Conservation (phyloP, 495 filamentous ascomycete species). For the Apiosordaria backusii region DNA sequence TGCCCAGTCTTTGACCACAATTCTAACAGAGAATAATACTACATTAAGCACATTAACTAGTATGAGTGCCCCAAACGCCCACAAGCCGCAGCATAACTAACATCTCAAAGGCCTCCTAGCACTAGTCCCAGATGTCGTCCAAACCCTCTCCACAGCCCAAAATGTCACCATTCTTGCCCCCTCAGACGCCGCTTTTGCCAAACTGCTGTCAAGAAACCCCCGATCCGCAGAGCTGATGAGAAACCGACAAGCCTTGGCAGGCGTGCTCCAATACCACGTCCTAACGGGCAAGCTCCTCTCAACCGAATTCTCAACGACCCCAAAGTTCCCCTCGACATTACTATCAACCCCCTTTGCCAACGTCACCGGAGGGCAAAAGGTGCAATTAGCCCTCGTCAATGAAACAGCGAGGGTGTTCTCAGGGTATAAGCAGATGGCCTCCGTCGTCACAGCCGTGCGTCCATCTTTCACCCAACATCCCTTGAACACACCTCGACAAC, state of each 20-base stretch:
- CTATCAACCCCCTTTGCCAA: slow-evolving; percentile 45
- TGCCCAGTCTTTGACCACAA: slow-evolving; percentile 33
- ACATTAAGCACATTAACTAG: slow-evolving; percentile 40
- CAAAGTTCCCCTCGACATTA: slow-evolving; percentile 50
- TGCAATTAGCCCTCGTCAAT: slow-evolving; percentile 22
- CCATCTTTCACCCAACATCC: neutral
- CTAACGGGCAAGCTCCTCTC: slow-evolving; percentile 46
- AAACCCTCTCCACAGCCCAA: slow-evolving; percentile 17
- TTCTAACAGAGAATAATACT: slow-evolving; percentile 32
- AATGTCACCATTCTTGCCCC: slow-evolving; percentile 65
- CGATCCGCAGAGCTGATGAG: slow-evolving; percentile 33
- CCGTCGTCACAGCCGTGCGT: slow-evolving; percentile 23
- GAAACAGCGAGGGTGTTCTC: slow-evolving; percentile 23
- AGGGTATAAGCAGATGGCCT: slow-evolving; percentile 25
- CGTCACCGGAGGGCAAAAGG: slow-evolving; percentile 40
- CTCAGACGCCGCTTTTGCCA: slow-evolving; percentile 53
- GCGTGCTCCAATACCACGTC: slow-evolving; percentile 58
- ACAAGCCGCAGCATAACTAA: neutral
- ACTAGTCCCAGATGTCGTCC: slow-evolving; percentile 23
- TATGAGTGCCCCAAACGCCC: slow-evolving; percentile 24
- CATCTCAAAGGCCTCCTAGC: slow-evolving; percentile 15
- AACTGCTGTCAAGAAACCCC: slow-evolving; percentile 35
- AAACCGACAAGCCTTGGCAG: slow-evolving; percentile 36
- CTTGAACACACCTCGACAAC: neutral
- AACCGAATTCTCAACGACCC: slow-evolving; percentile 37